These are phyloP conservation scores for Penicillium crystallinum DNA, from an alignment of 495 filamentous ascomycete species.

Conservation along the genomic window DNA sequence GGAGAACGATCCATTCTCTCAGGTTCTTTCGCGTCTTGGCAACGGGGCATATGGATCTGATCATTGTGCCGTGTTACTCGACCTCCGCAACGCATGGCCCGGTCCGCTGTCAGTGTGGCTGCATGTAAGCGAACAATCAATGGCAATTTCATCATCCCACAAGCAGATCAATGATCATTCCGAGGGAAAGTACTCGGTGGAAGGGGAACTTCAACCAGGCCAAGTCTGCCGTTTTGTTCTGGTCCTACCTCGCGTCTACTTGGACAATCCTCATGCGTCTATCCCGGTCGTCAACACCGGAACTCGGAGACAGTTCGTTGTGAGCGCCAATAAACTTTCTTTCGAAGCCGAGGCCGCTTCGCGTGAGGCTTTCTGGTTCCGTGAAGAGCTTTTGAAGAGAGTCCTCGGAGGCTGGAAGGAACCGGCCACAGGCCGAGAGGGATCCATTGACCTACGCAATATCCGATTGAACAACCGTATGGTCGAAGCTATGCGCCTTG, in stretches of 20 bases:
- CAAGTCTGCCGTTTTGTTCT: conserved; percentile 73
- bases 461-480: conserved; percentile 70
- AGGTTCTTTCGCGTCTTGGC: conserved; percentile 38
- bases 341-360: conserved; percentile 72
- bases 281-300: conserved; percentile 74
- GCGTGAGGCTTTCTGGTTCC: conserved; percentile 89
- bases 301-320: conserved; percentile 79
- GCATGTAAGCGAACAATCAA: conserved; percentile 45
- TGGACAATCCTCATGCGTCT: conserved; percentile 67
- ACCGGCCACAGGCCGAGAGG: conserved; percentile 50
- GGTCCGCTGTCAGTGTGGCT: conserved; percentile 56
- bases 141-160: neutral
- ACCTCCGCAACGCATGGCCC: conserved; percentile 86
- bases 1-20: conserved; percentile 32
- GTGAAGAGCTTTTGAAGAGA: conserved; percentile 72
- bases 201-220: conserved; percentile 67
- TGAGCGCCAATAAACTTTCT: conserved; percentile 70
- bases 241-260: conserved; percentile 68
- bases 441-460: conserved; percentile 67
- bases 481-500: conserved; percentile 77
- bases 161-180: conserved; percentile 5
- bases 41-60: conserved; percentile 46
- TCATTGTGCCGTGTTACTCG: conserved; percentile 74
- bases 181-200: conserved; percentile 39
- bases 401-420: conserved; percentile 70